Evolutionary conservation across 306 rosid species (phyloP).

Genomic region (Gynostemma pentaphyllum): DNA sequence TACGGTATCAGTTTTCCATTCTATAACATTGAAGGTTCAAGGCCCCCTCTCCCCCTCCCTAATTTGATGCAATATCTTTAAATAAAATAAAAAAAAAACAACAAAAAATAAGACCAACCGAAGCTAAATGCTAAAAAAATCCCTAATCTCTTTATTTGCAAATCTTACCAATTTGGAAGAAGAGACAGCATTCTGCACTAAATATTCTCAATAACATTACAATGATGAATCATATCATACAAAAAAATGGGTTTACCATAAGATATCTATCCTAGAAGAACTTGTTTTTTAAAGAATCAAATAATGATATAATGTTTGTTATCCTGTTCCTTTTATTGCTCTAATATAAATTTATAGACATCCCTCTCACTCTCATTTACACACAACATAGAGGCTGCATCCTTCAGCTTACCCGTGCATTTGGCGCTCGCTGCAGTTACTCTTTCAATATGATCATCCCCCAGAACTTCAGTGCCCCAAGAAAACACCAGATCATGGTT

Average conservation of each 20-base stretch:
- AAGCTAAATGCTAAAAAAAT: not conserved
- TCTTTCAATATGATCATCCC: not conserved
- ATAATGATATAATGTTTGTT: conserved; percentile 21
- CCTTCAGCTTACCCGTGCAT: not conserved
- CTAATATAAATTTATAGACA: not conserved
- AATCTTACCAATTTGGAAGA: not conserved
- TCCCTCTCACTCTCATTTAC: conserved; percentile 6
- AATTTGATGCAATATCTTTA: no score
- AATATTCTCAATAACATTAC: not conserved
- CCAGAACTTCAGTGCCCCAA: conserved; percentile 2
- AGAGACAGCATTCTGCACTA: not conserved
- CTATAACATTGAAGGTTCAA: no score
- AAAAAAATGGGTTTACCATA: conserved; percentile 10
- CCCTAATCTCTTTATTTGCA: not conserved
- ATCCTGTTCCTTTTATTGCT: not conserved
- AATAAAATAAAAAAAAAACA: no score
- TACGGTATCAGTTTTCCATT: no score
- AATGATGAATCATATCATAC: not conserved
- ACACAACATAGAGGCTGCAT: not conserved
- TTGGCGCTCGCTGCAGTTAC: not conserved
- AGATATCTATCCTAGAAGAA: conserved; percentile 27
- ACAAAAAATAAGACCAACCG: not conserved
- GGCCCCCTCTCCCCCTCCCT: no score
- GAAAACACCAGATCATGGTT: not conserved
- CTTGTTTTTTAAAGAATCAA: conserved; percentile 39